Evolutionary conservation across 2,329 filamentous ascomycete genomes (phyloP), one percentile per base, ranked within the genome.

Genomic region (Claviceps digitariae): DNA sequence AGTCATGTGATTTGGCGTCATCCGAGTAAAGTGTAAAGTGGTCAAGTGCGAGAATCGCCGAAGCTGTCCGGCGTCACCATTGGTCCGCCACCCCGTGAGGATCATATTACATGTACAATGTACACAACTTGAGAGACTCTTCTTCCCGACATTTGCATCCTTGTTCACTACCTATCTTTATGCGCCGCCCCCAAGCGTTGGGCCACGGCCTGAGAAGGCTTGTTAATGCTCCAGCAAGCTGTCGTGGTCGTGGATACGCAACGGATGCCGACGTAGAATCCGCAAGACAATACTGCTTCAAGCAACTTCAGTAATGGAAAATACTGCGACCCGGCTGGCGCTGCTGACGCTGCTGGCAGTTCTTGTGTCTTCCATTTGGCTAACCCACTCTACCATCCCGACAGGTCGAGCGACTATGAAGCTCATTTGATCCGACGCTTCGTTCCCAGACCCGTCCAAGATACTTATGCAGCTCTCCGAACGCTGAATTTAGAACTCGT

Each of bases 401-500:
- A 20, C 60, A 94, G 90, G 67, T 85, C 84, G 67, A 89, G 89
- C 69, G 93, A 98, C 69, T 85, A 90, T 53, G 87, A 94, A 57
- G 90, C 93, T 17, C 88, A 89, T 66, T 79, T 93, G 38, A 81
- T 96, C 55, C 84, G 87, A 58, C 84, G 87, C 56, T 95, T 96
- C 70, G 79, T 96, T 56, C 90, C 89, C 1, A 74, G 74, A 3
- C 76, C 83, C 31, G 78, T 85, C 13, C 83, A 83, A 62, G 84
- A 94, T 68, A 85, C 88, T 59, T 96, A 97, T 70, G 80, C 95
- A 60, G 89, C 90, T 55, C 82, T 98, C 54, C 87, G 91, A 57
- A 86, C 90, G 50, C 83, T 98, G 68, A 98, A 98, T 66, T 79
- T 97, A 62, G 91, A 96, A 67, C 80, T 96, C 56, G 87, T 91